Percentiles rank a stretch among this genome's conserved stretches.
These are phyloP conservation scores for Colletotrichum lini DNA, from an alignment of 2,329 filamentous ascomycete species.

Conservation along the genomic window DNA sequence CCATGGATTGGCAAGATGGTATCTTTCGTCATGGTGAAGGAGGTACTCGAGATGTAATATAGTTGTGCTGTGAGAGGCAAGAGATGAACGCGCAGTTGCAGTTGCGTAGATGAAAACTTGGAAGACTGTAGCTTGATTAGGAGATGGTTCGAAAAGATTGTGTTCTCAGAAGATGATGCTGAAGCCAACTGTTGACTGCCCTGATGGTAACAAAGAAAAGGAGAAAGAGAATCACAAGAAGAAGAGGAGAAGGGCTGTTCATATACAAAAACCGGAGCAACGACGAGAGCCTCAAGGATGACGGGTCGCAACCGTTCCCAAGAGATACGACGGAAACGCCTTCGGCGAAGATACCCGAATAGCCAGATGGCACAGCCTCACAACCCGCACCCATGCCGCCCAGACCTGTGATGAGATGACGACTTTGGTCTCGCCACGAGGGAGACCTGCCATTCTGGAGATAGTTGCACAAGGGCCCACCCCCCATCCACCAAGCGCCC, in stretches of 20 bases:
- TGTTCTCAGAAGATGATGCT: background rate
- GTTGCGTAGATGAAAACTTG: fast-evolving
- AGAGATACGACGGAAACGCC: too few species aligned
- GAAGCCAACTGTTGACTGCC: too few species aligned
- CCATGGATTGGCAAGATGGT: conserved; percentile 4
- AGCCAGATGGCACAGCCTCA: background rate
- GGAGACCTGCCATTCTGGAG: background rate
- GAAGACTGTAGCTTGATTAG: background rate
- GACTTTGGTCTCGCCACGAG: background rate
- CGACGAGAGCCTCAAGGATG: too few species aligned
- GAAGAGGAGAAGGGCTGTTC: background rate
- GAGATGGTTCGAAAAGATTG: background rate
- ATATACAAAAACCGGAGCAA: background rate
- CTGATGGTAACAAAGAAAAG: background rate
- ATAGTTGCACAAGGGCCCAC: too few species aligned
- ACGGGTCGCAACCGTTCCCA: too few species aligned
- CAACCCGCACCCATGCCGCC: too few species aligned
- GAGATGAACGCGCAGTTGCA: background rate
- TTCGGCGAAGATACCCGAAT: background rate
- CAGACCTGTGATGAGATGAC: background rate
- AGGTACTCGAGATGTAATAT: too few species aligned
- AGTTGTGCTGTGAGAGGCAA: too few species aligned
- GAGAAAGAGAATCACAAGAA: background rate
- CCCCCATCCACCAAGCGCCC: background rate
- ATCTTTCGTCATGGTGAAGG: conserved; percentile 7